Evolutionary conservation across 345 rosid genomes (phyloP).

Genomic region (Mangifera indica): DNA sequence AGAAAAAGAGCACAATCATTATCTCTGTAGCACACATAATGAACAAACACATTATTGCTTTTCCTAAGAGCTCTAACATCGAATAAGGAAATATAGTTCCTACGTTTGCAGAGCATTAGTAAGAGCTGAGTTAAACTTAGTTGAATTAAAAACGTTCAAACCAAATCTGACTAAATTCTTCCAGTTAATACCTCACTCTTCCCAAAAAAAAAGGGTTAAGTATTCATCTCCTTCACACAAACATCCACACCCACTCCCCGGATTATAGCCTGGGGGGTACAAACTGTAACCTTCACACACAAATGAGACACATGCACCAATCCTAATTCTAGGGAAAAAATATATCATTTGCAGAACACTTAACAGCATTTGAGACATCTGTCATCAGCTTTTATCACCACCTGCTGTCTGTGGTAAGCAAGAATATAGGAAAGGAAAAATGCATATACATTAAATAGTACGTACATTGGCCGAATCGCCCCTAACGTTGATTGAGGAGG

Average conservation of each 20-base stretch:
- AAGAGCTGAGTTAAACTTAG: not conserved
- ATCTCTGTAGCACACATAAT: not conserved
- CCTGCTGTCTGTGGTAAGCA: not conserved
- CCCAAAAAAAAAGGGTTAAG: not conserved
- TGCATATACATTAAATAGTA: not conserved
- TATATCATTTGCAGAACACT: no score
- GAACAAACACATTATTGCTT: not conserved
- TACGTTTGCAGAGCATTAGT: not conserved
- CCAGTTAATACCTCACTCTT: no score
- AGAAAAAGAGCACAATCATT: not conserved
- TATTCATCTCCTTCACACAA: not conserved
- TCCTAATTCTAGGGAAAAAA: no score
- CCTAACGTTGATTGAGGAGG: slow-evolving; percentile 62
- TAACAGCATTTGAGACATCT: no score
- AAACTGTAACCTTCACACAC: no score
- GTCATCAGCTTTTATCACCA: no score
- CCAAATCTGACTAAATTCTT: no score
- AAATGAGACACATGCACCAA: no score
- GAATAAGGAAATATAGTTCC: not conserved
- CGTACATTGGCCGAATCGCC: slow-evolving; percentile 63
- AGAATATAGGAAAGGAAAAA: not conserved
- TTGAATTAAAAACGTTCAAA: no score
- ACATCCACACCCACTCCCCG: no score
- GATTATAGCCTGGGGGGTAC: not conserved
- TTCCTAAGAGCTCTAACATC: not conserved